These are phyloP conservation scores for Hemerocallis citrina DNA, from an alignment of 106 monocot genomes.

Conservation along the genomic window DNA sequence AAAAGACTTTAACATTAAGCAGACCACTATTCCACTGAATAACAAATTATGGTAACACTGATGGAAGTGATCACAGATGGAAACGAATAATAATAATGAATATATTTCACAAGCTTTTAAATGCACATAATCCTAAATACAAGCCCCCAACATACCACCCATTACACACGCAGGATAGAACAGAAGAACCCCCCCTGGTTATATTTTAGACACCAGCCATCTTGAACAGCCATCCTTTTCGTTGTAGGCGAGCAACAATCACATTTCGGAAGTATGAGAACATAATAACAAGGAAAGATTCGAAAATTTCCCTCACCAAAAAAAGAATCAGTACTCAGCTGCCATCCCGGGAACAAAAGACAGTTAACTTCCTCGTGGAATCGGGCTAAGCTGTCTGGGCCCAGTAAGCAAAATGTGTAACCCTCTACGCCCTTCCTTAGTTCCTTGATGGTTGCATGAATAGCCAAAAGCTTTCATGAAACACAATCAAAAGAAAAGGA, in stretches of 20 bases:
- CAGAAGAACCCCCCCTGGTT: background rate
- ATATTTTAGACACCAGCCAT: conserved; percentile 8
- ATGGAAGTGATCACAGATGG: no score
- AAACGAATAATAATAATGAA: conserved; percentile 24
- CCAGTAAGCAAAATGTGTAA: conserved; percentile 4
- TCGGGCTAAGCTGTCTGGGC: conserved; percentile 18
- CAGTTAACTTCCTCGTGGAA: conserved; percentile 40
- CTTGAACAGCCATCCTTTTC: conserved; percentile 8
- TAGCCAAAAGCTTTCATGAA: conserved; percentile 17
- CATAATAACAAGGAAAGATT: conserved; percentile 7
- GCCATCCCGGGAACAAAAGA: conserved; percentile 26
- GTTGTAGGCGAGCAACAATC: conserved; percentile 26
- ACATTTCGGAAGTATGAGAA: conserved; percentile 5
- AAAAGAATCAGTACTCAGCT: conserved; percentile 34
- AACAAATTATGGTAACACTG: no score
- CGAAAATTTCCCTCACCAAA: background rate
- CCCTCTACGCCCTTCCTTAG: background rate
- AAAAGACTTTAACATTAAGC: no score
- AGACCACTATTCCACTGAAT: no score
- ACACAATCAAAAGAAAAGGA: conserved; percentile 12
- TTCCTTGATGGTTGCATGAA: conserved; percentile 12
- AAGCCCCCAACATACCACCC: conserved; percentile 1
- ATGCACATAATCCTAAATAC: conserved; percentile 12
- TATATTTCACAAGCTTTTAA: conserved; percentile 21
- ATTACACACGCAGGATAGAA: background rate